Evolutionary conservation across 345 rosid species (phyloP).

Genomic region (Pseudoturritis turrita): DNA sequence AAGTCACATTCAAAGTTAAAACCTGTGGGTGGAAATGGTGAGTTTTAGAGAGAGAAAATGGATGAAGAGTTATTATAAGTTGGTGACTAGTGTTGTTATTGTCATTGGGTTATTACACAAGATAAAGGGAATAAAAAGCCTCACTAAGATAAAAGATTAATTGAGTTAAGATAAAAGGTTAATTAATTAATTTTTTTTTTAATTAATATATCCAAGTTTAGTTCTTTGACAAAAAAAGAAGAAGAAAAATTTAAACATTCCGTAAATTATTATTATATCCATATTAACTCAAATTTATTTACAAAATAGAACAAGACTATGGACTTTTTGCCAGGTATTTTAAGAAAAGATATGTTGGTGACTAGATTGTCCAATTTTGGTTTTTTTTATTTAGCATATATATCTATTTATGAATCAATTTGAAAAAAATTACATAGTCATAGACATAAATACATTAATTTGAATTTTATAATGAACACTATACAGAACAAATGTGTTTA

Average conservation of each 20-base stretch:
- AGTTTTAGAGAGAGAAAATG: slow-evolving; percentile 26
- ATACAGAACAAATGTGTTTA: no score
- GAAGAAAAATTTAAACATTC: background rate
- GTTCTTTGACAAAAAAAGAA: background rate
- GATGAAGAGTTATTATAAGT: slow-evolving; percentile 25
- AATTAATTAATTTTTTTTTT: background rate
- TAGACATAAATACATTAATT: no score
- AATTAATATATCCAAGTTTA: background rate
- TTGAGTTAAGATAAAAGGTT: background rate
- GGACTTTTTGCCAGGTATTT: no score
- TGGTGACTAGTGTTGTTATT: slow-evolving; percentile 25
- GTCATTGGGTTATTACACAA: slow-evolving; percentile 25
- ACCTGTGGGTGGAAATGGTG: slow-evolving; percentile 11
- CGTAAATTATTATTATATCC: background rate
- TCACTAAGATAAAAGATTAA: background rate
- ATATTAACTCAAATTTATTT: background rate
- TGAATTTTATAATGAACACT: no score
- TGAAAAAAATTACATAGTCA: no score
- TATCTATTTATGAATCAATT: no score
- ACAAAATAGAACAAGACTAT: no score
- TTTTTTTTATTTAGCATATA: no score
- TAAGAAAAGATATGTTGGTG: no score
- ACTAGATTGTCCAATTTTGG: no score
- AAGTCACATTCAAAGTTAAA: slow-evolving; percentile 25
- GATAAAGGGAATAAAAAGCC: background rate